Evolutionary conservation across 208 protist genomes (phyloP).

Genomic region (Phytomonas sp.): DNA sequence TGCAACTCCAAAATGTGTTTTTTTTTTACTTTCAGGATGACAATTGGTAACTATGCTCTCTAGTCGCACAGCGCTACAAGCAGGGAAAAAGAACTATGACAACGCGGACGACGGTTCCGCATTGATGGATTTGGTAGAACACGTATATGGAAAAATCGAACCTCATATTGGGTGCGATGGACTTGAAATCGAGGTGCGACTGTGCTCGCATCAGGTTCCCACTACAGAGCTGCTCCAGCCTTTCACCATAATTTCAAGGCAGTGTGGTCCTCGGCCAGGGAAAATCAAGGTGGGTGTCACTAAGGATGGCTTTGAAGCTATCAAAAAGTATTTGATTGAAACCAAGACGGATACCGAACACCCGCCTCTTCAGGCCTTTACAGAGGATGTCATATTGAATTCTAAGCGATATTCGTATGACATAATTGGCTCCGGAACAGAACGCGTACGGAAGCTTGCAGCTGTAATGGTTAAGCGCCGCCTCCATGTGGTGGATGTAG

Average conservation of each 20-base stretch:
- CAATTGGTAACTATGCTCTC: not conserved
- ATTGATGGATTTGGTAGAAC: not conserved
- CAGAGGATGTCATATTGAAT: constrained; percentile 40
- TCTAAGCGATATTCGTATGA: constrained; percentile 45
- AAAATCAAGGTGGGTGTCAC: constrained; percentile 28
- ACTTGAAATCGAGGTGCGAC: constrained; percentile 62
- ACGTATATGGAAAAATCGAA: constrained; percentile 21
- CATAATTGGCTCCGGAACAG: constrained; percentile 18
- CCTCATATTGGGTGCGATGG: constrained; percentile 18
- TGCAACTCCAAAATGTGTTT: not conserved
- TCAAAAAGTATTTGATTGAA: constrained; percentile 20
- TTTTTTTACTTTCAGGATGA: not conserved
- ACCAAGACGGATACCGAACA: constrained; percentile 1
- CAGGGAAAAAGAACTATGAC: not conserved
- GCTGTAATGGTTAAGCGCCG: constrained; percentile 41
- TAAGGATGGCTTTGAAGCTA: constrained; percentile 27
- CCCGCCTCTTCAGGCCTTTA: constrained; percentile 12
- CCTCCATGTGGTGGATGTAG: constrained; percentile 51
- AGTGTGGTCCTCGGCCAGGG: not conserved
- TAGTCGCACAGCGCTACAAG: not conserved
- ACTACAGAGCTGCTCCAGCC: not conserved
- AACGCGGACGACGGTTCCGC: not conserved
- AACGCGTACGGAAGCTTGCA: constrained; percentile 13
- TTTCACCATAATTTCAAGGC: constrained; percentile 3
- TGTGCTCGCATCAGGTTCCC: constrained; percentile 31